phyloP scores from a whole-genome alignment of 2,329 filamentous ascomycete species.

The Hansfordia pulvinata region DNA sequence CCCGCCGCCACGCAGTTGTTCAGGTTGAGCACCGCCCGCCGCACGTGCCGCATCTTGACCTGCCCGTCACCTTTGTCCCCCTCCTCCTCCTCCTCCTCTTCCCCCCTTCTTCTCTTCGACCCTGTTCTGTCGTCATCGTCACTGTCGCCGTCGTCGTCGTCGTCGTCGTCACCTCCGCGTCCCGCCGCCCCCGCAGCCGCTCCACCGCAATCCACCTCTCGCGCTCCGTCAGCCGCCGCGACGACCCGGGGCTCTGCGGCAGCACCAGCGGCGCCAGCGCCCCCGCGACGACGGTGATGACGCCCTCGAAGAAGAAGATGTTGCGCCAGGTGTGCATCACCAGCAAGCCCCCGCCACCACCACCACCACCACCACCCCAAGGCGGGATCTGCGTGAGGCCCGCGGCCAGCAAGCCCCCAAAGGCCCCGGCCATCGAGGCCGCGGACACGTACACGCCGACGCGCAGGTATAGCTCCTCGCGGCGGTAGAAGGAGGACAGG shows the following conservation, averaged over 20 bases:
- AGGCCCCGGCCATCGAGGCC: slow-evolving; percentile 40
- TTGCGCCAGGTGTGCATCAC: slow-evolving; percentile 38
- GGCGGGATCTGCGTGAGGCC: slow-evolving; percentile 34
- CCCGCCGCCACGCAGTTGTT: slow-evolving; percentile 45
- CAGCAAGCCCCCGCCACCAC: too few species aligned
- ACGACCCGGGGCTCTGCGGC: slow-evolving; percentile 31
- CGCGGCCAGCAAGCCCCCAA: slow-evolving; percentile 41
- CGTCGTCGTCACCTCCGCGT: too few species aligned
- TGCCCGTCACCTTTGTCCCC: slow-evolving; percentile 28
- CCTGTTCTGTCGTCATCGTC: too few species aligned
- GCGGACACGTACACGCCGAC: slow-evolving; percentile 42
- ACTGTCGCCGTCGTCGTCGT: too few species aligned
- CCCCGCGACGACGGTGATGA: slow-evolving; percentile 36
- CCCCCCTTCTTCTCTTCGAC: too few species aligned
- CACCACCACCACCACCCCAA: slow-evolving; percentile 31
- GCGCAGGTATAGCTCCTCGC: slow-evolving; percentile 39
- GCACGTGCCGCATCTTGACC: slow-evolving; percentile 33
- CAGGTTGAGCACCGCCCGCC: slow-evolving; percentile 36
- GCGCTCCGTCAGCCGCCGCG: slow-evolving; percentile 35
- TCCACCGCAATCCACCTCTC: slow-evolving; percentile 39
- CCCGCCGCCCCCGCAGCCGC: slow-evolving; percentile 31
- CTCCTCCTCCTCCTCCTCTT: too few species aligned
- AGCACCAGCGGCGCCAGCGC: slow-evolving; percentile 34
- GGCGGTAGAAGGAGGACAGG: slow-evolving; percentile 41
- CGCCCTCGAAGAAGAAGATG: slow-evolving; percentile 51